These are phyloP conservation scores for Trypanosoma conorhini DNA, from an alignment of 208 protist species.

Conservation along the genomic window DNA sequence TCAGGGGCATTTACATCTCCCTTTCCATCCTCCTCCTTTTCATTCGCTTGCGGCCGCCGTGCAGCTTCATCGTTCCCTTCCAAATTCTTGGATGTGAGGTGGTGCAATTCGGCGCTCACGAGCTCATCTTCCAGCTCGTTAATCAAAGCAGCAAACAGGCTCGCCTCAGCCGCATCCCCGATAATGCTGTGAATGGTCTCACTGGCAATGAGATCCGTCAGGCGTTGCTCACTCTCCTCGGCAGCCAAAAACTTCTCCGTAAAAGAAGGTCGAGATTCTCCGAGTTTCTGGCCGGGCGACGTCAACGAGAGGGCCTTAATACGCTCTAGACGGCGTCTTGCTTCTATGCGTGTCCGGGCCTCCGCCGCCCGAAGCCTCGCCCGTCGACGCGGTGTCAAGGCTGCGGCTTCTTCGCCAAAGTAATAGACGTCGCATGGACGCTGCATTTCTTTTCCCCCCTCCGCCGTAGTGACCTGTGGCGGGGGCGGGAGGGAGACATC, in stretches of 20 bases:
- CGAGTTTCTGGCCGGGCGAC: conserved; percentile 1
- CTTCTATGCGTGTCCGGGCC: conserved; percentile 42
- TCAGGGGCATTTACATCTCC: neutral
- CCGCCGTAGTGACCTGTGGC: neutral
- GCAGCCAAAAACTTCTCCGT: neutral
- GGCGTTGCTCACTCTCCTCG: neutral
- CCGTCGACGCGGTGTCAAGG: conserved; percentile 17
- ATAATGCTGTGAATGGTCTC: conserved; percentile 51
- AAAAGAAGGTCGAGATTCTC: neutral
- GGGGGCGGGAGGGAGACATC: conserved; percentile 6
- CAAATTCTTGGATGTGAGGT: conserved; percentile 1
- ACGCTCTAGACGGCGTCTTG: conserved; percentile 42
- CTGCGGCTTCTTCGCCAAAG: conserved; percentile 26
- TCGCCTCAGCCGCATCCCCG: conserved; percentile 34
- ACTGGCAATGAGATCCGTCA: conserved; percentile 30
- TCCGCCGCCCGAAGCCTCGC: conserved; percentile 34
- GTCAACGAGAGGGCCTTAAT: conserved; percentile 25
- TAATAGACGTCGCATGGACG: conserved; percentile 31
- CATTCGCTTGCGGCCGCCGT: neutral
- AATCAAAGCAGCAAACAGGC: conserved; percentile 35
- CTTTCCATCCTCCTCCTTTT: conserved; percentile 20
- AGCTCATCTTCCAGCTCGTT: conserved; percentile 32
- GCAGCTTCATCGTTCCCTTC: neutral
- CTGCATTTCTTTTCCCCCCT: neutral
- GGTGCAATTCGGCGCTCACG: conserved; percentile 30